These are phyloP conservation scores for Triglochin maritima DNA, from an alignment of 106 monocot genomes.

Conservation along the genomic window DNA sequence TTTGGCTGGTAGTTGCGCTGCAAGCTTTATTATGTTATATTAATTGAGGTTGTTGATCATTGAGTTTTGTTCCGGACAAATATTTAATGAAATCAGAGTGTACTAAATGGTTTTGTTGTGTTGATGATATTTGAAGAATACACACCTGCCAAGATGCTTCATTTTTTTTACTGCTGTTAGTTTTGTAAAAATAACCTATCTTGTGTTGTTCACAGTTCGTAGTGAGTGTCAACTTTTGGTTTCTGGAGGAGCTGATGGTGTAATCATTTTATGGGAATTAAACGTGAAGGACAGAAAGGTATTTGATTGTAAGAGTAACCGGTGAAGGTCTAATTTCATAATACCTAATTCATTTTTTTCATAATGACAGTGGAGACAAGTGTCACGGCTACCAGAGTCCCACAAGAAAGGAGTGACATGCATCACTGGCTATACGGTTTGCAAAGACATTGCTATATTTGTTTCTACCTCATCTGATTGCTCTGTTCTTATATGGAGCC, in stretches of 20 bases:
- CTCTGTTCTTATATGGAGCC: constrained; percentile 56
- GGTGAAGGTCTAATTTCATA: constrained; percentile 7
- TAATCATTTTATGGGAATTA: constrained; percentile 70
- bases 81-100: too few relatives aligned
- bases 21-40: too few relatives aligned
- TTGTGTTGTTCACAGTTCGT: too few relatives aligned
- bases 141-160: too few relatives aligned
- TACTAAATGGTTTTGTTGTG: too few relatives aligned
- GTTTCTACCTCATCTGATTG: constrained; percentile 93
- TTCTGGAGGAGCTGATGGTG: constrained; percentile 90
- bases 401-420: constrained; percentile 98
- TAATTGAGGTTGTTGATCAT: too few relatives aligned
- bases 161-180: neutral
- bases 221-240: constrained; percentile 45
- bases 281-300: constrained; percentile 46
- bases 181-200: constrained; percentile 29
- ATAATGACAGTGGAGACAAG: constrained; percentile 60
- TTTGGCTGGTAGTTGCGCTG: too few relatives aligned
- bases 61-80: too few relatives aligned
- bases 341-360: neutral
- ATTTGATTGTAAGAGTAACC: neutral
- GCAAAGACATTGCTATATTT: constrained; percentile 45
- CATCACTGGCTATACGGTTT: constrained; percentile 56
- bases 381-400: constrained; percentile 42
- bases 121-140: too few relatives aligned